Base-by-base conservation (phyloP, 768 basidiomycete genomes). In the Neoboletus brunneissimus region DNA sequence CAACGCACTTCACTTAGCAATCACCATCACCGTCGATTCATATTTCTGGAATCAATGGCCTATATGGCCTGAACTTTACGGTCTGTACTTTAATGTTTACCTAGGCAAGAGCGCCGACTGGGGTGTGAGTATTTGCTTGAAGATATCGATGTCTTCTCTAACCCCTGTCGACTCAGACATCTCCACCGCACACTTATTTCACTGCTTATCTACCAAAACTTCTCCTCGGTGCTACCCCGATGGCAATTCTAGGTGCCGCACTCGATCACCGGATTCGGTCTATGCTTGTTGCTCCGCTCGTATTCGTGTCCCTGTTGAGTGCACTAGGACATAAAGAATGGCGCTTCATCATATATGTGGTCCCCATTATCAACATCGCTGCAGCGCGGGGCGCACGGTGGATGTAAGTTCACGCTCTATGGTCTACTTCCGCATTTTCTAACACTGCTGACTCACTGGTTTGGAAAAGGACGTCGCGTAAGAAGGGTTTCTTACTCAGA, bases 281-380 rank as follows among this genome's bases (percentile, higher is more conserved):
- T 4, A 74, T 89, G 37, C 70, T 87, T 5, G 48, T 79, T 11
- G 81, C 87, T 0, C 76, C 82, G 3, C 27, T 85, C 5, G 55
- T 65, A 1, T 89, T 88, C 57, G 65, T 92, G 9, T 70, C 66
- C 3, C 62, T 87, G 3, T 82, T 98, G 69, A 94, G 93, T 67
- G 76, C 68, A 31, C 76, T 98, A 1, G 87, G 83, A 0, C 97
- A 99, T 73, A 99, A 99, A 69, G 97, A 99, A 73, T 99, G 97
- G 97, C 82, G 97, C 8, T 99, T 99, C 72, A 77, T 98, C 54
- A 80, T 93, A 9, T 98, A 98, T 66, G 80, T 85, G 18, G 82
- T 98, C 0, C 94, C 95, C 0, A 67, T 84, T 2, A 76, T 93
- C 71, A 96, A 97, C 63, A 70, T 94, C 4, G 82, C 87, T 2